phyloP scores from a whole-genome alignment of 495 filamentous ascomycete genomes.

The Daldinia loculata region DNA sequence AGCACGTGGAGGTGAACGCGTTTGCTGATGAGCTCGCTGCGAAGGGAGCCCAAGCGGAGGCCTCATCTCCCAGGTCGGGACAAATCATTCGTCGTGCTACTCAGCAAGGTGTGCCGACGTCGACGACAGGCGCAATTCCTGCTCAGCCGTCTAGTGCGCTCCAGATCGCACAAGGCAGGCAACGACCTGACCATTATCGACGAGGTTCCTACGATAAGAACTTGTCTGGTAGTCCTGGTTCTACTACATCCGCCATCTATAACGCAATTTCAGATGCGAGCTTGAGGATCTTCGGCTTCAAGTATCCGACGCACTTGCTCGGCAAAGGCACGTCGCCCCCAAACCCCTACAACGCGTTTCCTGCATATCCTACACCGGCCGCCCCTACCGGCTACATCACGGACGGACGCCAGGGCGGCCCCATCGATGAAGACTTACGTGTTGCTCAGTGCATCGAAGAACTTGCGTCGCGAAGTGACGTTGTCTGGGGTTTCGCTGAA shows the following conservation, averaged over 20 bases:
- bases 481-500: constrained; percentile 95
- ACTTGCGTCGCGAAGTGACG: constrained; percentile 88
- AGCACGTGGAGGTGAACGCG: constrained; percentile 92
- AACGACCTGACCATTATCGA: constrained; percentile 70
- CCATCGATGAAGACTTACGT: constrained; percentile 80
- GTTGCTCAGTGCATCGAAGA: constrained; percentile 87
- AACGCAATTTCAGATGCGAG: constrained; percentile 96
- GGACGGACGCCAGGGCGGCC: constrained; percentile 68
- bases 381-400: constrained; percentile 65
- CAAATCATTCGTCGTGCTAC: constrained; percentile 63
- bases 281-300: constrained; percentile 79
- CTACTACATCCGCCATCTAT: constrained; percentile 86
- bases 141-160: constrained; percentile 67
- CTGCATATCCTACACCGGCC: constrained; percentile 77
- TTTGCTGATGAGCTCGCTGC: constrained; percentile 93
- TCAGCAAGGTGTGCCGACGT: constrained; percentile 69
- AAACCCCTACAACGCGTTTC: constrained; percentile 80
- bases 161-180: constrained; percentile 68
- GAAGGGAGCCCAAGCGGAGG: constrained; percentile 69
- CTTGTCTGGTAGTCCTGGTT: constrained; percentile 77
- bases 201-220: constrained; percentile 80
- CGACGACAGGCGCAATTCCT: constrained; percentile 66
- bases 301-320: constrained; percentile 71
- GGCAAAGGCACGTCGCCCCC: constrained; percentile 79
- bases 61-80: constrained; percentile 55